phyloP scores from a whole-genome alignment of 495 filamentous ascomycete species.

The Aspergillus nanangensis region DNA sequence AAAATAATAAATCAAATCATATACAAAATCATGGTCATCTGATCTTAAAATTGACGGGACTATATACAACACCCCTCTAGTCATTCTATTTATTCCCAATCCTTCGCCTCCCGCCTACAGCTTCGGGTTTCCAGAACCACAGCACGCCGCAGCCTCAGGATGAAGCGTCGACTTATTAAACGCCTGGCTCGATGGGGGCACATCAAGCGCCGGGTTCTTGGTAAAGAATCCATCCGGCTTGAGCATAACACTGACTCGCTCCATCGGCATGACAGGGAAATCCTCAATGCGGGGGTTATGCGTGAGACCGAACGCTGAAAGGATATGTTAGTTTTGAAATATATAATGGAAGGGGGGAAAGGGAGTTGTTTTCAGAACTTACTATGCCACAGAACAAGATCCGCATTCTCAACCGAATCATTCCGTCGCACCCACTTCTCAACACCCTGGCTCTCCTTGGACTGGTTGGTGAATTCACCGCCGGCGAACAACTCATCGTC shows the following conservation, averaged over 20 bases:
- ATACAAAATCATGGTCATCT: too few relatives aligned
- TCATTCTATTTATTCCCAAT: too few relatives aligned
- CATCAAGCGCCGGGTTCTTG: slow-evolving; percentile 69
- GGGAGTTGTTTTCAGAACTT: slow-evolving; percentile 9
- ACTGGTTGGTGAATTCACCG: slow-evolving; percentile 87
- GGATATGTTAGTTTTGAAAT: not conserved
- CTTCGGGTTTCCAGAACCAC: slow-evolving; percentile 25
- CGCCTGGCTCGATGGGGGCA: slow-evolving; percentile 38
- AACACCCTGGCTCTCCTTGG: slow-evolving; percentile 49
- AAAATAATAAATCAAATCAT: too few relatives aligned
- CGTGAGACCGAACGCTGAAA: slow-evolving; percentile 54
- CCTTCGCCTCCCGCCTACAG: slow-evolving; percentile 16
- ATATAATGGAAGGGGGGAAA: not conserved
- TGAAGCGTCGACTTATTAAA: slow-evolving; percentile 37
- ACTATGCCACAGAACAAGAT: slow-evolving; percentile 43
- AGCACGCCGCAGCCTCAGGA: slow-evolving; percentile 30
- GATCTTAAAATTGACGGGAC: too few relatives aligned
- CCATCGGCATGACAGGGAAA: slow-evolving; percentile 62
- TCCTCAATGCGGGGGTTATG: slow-evolving; percentile 58
- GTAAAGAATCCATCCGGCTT: slow-evolving; percentile 74
- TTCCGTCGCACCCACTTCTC: slow-evolving; percentile 41
- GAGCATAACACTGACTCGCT: slow-evolving; percentile 51
- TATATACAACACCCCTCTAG: too few relatives aligned
- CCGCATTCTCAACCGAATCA: slow-evolving; percentile 44
- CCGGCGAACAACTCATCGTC: slow-evolving; percentile 81